Evolutionary conservation across 192 early-diverging fungal species (phyloP).

Genomic region (Backusella sp.): DNA sequence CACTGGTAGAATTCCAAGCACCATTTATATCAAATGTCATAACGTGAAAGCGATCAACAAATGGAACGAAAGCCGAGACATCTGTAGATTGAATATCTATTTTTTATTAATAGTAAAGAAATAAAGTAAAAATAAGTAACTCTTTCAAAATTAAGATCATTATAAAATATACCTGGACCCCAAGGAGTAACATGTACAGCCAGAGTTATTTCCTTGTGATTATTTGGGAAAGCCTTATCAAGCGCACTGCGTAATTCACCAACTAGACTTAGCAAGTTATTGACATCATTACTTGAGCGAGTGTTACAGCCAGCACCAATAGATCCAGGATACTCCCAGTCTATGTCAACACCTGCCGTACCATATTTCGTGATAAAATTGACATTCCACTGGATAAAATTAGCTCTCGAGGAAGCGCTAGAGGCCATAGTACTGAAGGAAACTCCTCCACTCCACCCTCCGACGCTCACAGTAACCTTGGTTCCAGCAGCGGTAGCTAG

Average conservation of each 20-base stretch:
- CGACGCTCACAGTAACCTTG: conserved; percentile 61
- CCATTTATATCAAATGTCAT: conserved; percentile 70
- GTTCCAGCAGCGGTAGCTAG: conserved; percentile 41
- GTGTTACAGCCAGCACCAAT: conserved; percentile 59
- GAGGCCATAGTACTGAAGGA: conserved; percentile 56
- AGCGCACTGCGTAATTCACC: conserved; percentile 53
- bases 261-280: conserved; percentile 61
- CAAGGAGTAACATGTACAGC: conserved; percentile 67
- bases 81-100: conserved; percentile 38
- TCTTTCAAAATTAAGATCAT: not conserved
- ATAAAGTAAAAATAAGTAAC: not conserved
- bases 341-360: conserved; percentile 74
- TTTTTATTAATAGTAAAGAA: not conserved
- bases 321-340: conserved; percentile 67
- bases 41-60: conserved; percentile 63
- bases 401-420: conserved; percentile 26
- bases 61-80: conserved; percentile 55
- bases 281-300: conserved; percentile 52
- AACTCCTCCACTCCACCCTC: conserved; percentile 70
- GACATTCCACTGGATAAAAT: conserved; percentile 50
- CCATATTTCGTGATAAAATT: conserved; percentile 45
- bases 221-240: conserved; percentile 33
- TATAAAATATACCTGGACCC: conserved; percentile 19
- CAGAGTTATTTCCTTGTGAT: conserved; percentile 56
- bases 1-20: conserved; percentile 51